Evolutionary conservation across 2,329 filamentous ascomycete species (phyloP).

Genomic region (Colletotrichum tropicale): DNA sequence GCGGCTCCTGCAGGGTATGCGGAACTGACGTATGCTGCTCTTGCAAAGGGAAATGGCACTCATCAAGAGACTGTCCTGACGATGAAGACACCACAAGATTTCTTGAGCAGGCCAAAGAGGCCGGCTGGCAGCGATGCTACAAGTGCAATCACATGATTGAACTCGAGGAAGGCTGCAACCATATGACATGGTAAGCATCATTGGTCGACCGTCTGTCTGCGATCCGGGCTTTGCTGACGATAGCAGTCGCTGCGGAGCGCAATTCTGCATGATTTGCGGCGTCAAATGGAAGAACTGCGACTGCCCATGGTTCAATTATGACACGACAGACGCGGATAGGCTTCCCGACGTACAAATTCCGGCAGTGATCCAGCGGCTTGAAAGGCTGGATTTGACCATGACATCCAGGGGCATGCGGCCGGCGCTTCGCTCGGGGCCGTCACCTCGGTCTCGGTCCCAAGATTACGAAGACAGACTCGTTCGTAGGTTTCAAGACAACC

Average conservation of each 20-base stretch:
- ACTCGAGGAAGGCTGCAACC: slow-evolving; percentile 82
- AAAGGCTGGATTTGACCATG: neutral
- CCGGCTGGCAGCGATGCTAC: slow-evolving; percentile 79
- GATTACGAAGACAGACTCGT: slow-evolving; percentile 51
- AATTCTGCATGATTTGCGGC: slow-evolving; percentile 90
- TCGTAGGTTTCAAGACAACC: slow-evolving; percentile 50
- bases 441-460: slow-evolving; percentile 24
- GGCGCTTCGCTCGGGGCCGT: slow-evolving; percentile 10
- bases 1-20: slow-evolving; percentile 74
- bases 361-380: slow-evolving; percentile 30
- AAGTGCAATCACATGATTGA: slow-evolving; percentile 78
- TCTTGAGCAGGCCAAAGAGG: slow-evolving; percentile 67
- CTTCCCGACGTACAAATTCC: slow-evolving; percentile 58
- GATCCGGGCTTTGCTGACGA: slow-evolving; percentile 12
- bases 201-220: neutral
- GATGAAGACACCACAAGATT: slow-evolving; percentile 70
- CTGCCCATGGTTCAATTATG: slow-evolving; percentile 80
- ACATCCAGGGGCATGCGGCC: slow-evolving; percentile 18
- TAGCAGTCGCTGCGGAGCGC: slow-evolving; percentile 74
- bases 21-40: slow-evolving; percentile 74
- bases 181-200: slow-evolving; percentile 79
- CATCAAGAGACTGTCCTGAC: slow-evolving; percentile 69
- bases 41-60: slow-evolving; percentile 80
- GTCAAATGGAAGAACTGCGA: slow-evolving; percentile 82
- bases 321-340: slow-evolving; percentile 56